Conservation (phyloP, 208 protist species). For the Leptomonas pyrrhocoris region DNA sequence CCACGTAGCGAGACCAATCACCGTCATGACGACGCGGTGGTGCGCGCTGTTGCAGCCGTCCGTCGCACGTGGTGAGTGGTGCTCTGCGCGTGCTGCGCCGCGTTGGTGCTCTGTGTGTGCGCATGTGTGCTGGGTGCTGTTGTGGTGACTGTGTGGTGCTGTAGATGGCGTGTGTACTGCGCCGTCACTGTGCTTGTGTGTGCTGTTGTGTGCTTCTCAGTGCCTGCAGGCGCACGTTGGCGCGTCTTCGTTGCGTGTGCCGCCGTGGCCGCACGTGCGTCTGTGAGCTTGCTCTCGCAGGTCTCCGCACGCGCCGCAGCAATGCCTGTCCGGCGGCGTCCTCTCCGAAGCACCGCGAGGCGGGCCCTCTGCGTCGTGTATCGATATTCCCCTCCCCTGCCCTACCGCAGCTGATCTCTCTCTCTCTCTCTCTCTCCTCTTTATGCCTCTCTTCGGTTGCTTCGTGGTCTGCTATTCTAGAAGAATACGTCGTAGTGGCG, state of each 20-base stretch:
- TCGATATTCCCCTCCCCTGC: constrained; percentile 23
- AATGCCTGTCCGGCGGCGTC: constrained; percentile 33
- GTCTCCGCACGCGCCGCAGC: constrained; percentile 28
- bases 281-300: neutral
- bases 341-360: constrained; percentile 35
- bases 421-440: neutral
- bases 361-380: constrained; percentile 8
- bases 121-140: constrained; percentile 12
- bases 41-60: constrained; percentile 31
- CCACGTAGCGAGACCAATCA: neutral
- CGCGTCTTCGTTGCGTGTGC: constrained; percentile 14
- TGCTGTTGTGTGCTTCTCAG: constrained; percentile 4
- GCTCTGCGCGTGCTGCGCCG: constrained; percentile 15
- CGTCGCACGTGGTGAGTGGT: constrained; percentile 27
- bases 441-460: neutral
- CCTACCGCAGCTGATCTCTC: constrained; percentile 34
- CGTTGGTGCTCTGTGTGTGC: neutral
- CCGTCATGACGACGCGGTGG: constrained; percentile 36
- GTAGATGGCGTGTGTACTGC: constrained; percentile 5
- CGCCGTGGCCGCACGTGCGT: constrained; percentile 27
- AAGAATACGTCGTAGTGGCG: too few relatives aligned
- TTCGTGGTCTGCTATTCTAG: neutral
- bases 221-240: constrained; percentile 15
- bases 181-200: constrained; percentile 7
- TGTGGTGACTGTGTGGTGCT: constrained; percentile 1